Base-by-base conservation (phyloP, 2,329 filamentous ascomycete species). In the Arthrobotrys conoides region DNA sequence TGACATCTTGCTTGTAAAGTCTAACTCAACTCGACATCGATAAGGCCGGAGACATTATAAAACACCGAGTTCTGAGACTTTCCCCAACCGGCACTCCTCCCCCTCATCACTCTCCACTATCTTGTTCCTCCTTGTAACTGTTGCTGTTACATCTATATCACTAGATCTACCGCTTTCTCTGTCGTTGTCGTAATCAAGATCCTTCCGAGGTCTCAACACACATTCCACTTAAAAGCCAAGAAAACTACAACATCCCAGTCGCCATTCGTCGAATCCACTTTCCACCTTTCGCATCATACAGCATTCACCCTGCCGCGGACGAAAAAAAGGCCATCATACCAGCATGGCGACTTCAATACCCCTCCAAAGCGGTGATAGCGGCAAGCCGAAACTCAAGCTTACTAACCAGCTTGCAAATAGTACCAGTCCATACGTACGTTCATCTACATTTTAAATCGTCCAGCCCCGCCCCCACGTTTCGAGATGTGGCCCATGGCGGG, bases 341-440 rank as follows among this genome's bases (percentile, higher is more conserved):
- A 68, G 44, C 38, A 77, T 77, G 73, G 67, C 73, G 67, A 71
- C 73, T 33, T 77, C 73, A 51, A 41, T 71, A 30, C 44, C 73
- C 61, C 67, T 71, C 46, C 73, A 77, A 53, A 59, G 59, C 53
- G 67, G 57, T 27, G 75, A 63, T 71, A 55, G 53, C 64, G 44
- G 48, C 38, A 71, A 79, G 63, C 68, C 80, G 51, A 80, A 80
- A 36, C 75, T 82, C 38, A 81, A 80, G 46, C 69, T 82, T 24
- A 78, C 79, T 41, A 81, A 81, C 49, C 75, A 81, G 59, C 64
- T 81, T 30, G 64, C 67, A 16, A 73, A 79, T 20, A 82, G 81
- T 49, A 70, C 72, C 20, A 82, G 81, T 61, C 81, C 81, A 53
- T 82, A 82, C 76, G 81, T 82, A 82, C 48, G 71, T 57, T 16